These are phyloP conservation scores for Rhinocladiella mackenziei DNA, from an alignment of 2,329 filamentous ascomycete genomes.

Conservation along the genomic window DNA sequence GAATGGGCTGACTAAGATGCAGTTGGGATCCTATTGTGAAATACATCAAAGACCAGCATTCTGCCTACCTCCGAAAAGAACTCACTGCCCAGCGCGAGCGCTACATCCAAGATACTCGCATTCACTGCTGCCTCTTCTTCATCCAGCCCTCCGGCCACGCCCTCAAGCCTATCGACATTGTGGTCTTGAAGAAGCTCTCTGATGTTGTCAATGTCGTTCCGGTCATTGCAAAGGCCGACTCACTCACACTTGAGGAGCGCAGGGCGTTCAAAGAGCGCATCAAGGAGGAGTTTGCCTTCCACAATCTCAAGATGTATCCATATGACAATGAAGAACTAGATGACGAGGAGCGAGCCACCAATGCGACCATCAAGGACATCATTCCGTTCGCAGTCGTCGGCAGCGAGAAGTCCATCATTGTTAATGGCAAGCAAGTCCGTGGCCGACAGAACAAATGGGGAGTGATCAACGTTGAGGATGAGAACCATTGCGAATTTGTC, in stretches of 20 bases:
- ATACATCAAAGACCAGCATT: constrained; percentile 99
- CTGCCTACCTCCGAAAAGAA: constrained; percentile 97
- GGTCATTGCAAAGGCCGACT: constrained; percentile 97
- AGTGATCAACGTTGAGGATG: constrained; percentile 98
- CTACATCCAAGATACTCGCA: constrained; percentile 98
- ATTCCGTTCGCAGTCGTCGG: constrained; percentile 97
- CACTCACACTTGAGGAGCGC: constrained; percentile 91
- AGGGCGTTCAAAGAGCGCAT: constrained; percentile 97
- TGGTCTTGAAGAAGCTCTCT: constrained; percentile 98
- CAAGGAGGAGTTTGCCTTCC: constrained; percentile 99
- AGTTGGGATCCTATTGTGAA: constrained; percentile 99
- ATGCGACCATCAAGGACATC: constrained; percentile 94
- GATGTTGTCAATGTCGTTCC: constrained; percentile 99
- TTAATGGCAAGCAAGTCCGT: constrained; percentile 94
- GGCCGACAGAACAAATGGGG: constrained; percentile 99
- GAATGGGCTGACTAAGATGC: constrained; percentile 21
- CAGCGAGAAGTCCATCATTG: constrained; percentile 95
- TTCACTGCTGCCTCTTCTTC: constrained; percentile 99
- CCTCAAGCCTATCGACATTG: constrained; percentile 98
- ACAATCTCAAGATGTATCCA: constrained; percentile 99
- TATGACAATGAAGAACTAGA: constrained; percentile 99
- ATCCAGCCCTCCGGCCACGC: constrained; percentile 98
- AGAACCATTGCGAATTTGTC: constrained; percentile 99
- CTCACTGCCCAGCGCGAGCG: constrained; percentile 97
- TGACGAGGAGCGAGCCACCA: constrained; percentile 88